Percentiles rank a stretch among this genome's conserved stretches.
Evolutionary conservation across 345 rosid genomes (phyloP).

Genomic region (Bruguiera sexangula): DNA sequence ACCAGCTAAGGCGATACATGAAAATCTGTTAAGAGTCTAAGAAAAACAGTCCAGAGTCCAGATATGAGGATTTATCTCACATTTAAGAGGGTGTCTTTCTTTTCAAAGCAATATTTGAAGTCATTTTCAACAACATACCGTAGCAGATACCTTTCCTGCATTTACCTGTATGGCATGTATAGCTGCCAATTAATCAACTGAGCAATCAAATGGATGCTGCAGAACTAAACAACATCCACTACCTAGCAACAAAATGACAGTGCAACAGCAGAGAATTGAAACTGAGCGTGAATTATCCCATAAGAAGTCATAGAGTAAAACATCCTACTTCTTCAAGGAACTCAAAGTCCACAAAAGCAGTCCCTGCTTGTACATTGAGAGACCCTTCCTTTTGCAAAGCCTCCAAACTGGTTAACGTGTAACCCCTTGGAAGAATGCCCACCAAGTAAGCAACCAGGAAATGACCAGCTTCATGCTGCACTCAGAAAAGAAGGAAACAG

Average conservation of each 20-base stretch:
- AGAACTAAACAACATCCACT: too few relatives aligned
- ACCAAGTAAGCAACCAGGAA: slow-evolving; percentile 83
- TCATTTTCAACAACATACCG: slow-evolving; percentile 40
- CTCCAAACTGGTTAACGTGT: slow-evolving; percentile 67
- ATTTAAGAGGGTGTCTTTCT: neutral
- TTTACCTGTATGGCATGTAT: slow-evolving; percentile 50
- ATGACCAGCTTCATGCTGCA: slow-evolving; percentile 99
- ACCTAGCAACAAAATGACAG: neutral
- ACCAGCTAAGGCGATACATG: slow-evolving; percentile 87
- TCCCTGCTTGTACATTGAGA: slow-evolving; percentile 88
- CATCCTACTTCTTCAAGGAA: slow-evolving; percentile 76
- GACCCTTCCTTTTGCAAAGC: slow-evolving; percentile 89
- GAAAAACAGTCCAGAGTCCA: neutral
- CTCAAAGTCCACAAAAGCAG: slow-evolving; percentile 83
- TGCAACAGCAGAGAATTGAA: neutral
- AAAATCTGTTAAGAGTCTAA: slow-evolving; percentile 83
- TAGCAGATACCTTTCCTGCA: slow-evolving; percentile 70
- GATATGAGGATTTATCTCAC: slow-evolving; percentile 10
- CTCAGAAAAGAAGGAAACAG: neutral
- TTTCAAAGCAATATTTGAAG: neutral
- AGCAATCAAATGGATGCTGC: too few relatives aligned
- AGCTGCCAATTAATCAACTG: too few relatives aligned
- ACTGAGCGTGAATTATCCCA: neutral
- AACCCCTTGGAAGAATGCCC: slow-evolving; percentile 78
- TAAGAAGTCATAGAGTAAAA: neutral